Conservation (phyloP, 208 protist genomes). For the Leishmania major region DNA sequence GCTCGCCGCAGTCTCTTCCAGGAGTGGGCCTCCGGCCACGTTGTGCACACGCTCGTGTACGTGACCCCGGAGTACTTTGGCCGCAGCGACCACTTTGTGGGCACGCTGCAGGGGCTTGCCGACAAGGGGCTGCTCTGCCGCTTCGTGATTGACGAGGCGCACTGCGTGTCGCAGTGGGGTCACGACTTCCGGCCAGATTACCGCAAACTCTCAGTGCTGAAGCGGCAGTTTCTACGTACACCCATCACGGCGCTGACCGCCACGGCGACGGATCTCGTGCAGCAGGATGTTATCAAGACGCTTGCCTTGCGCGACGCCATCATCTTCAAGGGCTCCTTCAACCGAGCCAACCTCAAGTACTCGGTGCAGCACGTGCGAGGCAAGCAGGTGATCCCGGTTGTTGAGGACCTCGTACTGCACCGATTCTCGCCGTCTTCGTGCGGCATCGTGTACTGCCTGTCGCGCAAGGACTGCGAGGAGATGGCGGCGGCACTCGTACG, state of each 20-base stretch:
- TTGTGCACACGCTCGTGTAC: conserved; percentile 80
- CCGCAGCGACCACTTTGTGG: conserved; percentile 75
- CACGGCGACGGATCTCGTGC: conserved; percentile 84
- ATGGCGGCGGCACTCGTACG: conserved; percentile 62
- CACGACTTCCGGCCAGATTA: conserved; percentile 96
- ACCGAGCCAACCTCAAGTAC: conserved; percentile 77
- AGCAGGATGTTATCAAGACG: conserved; percentile 87
- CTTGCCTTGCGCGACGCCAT: conserved; percentile 62
- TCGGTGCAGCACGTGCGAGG: conserved; percentile 65
- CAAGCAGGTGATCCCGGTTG: conserved; percentile 45
- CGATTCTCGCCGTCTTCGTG: conserved; percentile 68
- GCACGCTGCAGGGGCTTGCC: conserved; percentile 50
- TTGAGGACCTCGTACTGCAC: conserved; percentile 68
- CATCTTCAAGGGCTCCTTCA: conserved; percentile 88
- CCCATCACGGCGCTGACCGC: conserved; percentile 88
- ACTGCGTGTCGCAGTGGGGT: conserved; percentile 97
- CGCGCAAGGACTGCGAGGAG: conserved; percentile 83
- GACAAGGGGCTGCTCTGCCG: conserved; percentile 59
- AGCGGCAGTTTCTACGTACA: conserved; percentile 58
- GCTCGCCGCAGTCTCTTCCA: conserved; percentile 63
- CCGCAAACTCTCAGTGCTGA: conserved; percentile 77
- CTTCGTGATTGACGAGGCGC: conserved; percentile 96
- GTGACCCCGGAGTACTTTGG: conserved; percentile 92
- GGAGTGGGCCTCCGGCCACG: conserved; percentile 60
- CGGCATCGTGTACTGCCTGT: conserved; percentile 89